Evolutionary conservation across 1,284 basidiomycete species (phyloP).

Genomic region (Lignosus rhinocerotis): DNA sequence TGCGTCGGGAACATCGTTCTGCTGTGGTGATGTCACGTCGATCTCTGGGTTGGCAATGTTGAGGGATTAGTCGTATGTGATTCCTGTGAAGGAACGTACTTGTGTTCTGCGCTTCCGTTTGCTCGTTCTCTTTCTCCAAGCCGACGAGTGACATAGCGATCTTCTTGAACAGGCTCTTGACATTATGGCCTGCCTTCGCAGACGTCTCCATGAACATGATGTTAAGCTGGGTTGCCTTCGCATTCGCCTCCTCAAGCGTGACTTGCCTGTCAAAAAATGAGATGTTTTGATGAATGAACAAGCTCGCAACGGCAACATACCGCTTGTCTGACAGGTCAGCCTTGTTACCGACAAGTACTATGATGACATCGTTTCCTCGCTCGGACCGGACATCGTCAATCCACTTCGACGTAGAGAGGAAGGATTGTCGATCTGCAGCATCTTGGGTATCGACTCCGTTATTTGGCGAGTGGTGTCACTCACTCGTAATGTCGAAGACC

Average conservation of each 20-base stretch:
- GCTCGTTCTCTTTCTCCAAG: conserved; percentile 82
- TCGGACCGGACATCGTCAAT: conserved; percentile 99
- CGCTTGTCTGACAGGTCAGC: conserved; percentile 94
- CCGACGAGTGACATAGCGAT: conserved; percentile 98
- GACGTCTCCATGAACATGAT: conserved; percentile 99
- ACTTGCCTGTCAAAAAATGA: conserved; percentile 72
- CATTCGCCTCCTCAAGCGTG: conserved; percentile 96
- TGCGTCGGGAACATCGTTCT: conserved; percentile 72
- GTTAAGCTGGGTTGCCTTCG: conserved; percentile 88
- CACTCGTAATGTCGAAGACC: conserved; percentile 98
- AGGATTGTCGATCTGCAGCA: conserved; percentile 85
- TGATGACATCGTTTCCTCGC: conserved; percentile 97
- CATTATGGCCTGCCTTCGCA: conserved; percentile 99
- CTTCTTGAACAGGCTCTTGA: conserved; percentile 99
- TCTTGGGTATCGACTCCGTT: not conserved
- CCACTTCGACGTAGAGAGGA: conserved; percentile 98
- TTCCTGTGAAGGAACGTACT: conserved; percentile 48
- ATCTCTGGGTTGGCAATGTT: conserved; percentile 56
- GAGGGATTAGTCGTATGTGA: conserved; percentile 9
- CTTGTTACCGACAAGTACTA: conserved; percentile 99
- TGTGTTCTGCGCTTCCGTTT: conserved; percentile 64
- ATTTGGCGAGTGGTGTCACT: conserved; percentile 34
- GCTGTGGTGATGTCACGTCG: conserved; percentile 70
- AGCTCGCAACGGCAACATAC: conserved; percentile 43
- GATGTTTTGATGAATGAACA: not conserved